Base-by-base conservation (phyloP, 2,329 filamentous ascomycete genomes). In the Neophaeococcomyces mojaviensis region DNA sequence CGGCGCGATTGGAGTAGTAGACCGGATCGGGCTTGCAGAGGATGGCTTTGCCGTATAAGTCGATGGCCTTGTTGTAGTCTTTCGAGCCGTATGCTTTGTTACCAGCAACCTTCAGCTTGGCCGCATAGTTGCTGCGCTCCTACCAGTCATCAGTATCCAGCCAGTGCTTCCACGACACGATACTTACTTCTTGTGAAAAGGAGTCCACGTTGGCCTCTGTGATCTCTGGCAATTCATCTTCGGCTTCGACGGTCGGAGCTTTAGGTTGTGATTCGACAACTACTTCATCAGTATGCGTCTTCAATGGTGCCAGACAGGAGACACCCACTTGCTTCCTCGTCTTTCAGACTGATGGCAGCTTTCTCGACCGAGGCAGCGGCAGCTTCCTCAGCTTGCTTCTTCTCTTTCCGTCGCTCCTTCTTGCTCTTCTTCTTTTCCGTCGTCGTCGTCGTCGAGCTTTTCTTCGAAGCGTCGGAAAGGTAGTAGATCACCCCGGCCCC, bases 1-100 rank as follows among this genome's bases (percentile, higher is more conserved):
- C 92, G 48, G 92, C 92, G 59, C 92, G 85, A 77, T 98, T 98
- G 54, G 92, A 97, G 77, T 94, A 98, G 76, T 92, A 98, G 65
- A 98, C 89, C 26, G 92, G 88, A 62, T 98, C 92, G 48, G 89
- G 84, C 72, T 92, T 94, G 83, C 92, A 97, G 42, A 97, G 73
- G 59, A 98, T 94, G 41, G 92, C 92, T 71, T 94, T 87, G 56
- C 86, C 86, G 70, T 98, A 98, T 30, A 98, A 81, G 3, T 89
- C 85, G 63, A 98, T 98, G 56, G 92, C 92, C 59, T 80, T 82
- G 68, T 88, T 84, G 70, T 96, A 96, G 61, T 94, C 86, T 71
- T 96, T 97, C 57, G 82, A 81, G 50, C 88, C 88, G 61, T 96
- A 98, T 6, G 92, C 88, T 70, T 92, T 94, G 76, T 98, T 98